Evolutionary conservation across 2,329 filamentous ascomycete genomes (phyloP), one percentile per base, ranked within the genome.

Genomic region (Claviceps cyperi): DNA sequence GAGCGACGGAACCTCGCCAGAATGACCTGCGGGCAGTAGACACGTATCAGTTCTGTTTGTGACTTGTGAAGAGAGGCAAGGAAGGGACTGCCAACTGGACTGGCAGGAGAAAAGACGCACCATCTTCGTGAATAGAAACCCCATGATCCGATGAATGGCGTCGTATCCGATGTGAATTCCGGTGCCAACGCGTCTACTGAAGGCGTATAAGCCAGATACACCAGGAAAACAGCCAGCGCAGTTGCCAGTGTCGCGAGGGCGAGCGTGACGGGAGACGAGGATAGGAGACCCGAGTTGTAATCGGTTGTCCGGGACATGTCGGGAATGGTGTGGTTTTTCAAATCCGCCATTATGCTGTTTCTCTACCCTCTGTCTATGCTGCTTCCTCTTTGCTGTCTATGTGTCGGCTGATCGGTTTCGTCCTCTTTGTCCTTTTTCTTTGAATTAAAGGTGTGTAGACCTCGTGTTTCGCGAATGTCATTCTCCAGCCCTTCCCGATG

Each of bases 151-250:
- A 50, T 21, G 5, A 50, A 22, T 11, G 36, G 49, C 13, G 3
- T 2, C 4, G 44, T 47, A 21, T 50, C 44, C 4, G 49, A 32
- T 8, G 44, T 47, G 19, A 50, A 50, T 5, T 19, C n/a, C 2
- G 49, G 49, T 8, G 49, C 49, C 14, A 8, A 24, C 15, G 19
- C 9, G 19, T 50, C 21, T 2, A 50, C 15, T 5, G 13, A n/a
- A 13, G 49, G 44, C 17, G 35, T 50, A 21, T 50, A 50, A 6
- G 49, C 38, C 15, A 50, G 4, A 38, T 46, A 50, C 4, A 21
- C 44, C 15, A 47, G 5, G 4, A 47, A 50, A 2, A 22, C 17
- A 35, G 28, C 11, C 43, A 45, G 15, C 3, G 6, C 17, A 4
- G 43, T 35, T 7, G 17, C 43, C 15, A 45, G 8, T 8, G 8